Base-by-base conservation (phyloP, 225 moss, liverwort and hornwort genomes). In the Takakia lepidozioides region DNA sequence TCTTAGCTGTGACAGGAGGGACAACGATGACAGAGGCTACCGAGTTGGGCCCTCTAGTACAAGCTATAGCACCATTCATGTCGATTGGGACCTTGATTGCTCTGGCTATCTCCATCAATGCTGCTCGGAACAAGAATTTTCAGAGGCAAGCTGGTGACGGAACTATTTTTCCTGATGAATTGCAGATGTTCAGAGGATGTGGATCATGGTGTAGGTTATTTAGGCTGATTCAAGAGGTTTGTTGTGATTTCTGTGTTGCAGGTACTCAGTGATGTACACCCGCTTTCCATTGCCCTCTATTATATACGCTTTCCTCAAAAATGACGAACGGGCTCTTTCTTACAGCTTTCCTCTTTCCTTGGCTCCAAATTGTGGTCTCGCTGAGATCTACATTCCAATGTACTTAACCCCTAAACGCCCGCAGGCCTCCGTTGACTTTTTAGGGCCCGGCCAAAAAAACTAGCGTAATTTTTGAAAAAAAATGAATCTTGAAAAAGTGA, bases 71-170 rank as follows among this genome's bases (percentile, higher is more conserved):
- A 0, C 65, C 44, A 0, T 23, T 47, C 46, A 62, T 75, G 70
- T 27, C 45, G 5, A 2, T 46, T 13, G 38, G 24, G 13, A 30
- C 54, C 28, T 26, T 75, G 65, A 2, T 54, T 5, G 16, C 55
- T 10, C 65, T 75, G 1, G 58, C 25, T 1, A 36, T 66, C 9
- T 43, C 70, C 28, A 66, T 75, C 25, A 48, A 24, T n/a, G 38
- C 51, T 9, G 78, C 78, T 17, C 54, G 73, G 3, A 48, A 46
- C 3, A 61, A 61, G 46, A 36, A 58, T 2, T 58, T 73, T 2
- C 64, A 69, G 35, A 64, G 19, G 16, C 20, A 14, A 54, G 24
- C 22, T 37, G 25, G 25, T 54, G 4, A 4, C 9, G 37, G 39
- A 9, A 41, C 2, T 14, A 21, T 13, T 54, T 37, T 3, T 3